Conservation (phyloP, 441 rosid genomes). For the Aquilaria agallochum region DNA sequence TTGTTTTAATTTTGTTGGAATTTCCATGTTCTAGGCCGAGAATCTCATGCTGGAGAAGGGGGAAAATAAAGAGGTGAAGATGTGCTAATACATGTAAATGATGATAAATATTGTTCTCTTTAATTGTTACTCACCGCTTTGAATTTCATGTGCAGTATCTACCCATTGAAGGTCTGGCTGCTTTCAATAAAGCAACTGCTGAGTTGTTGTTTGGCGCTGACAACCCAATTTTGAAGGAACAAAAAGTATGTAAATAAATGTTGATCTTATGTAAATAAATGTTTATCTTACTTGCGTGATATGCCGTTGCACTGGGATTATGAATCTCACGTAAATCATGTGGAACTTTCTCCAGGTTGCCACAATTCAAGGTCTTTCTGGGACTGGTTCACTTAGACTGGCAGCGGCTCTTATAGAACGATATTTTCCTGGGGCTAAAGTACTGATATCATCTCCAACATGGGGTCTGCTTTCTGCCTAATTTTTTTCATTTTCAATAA, state of each 20-base stretch:
- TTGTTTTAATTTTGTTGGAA: conserved; percentile 5
- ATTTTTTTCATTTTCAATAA: conserved; percentile 9
- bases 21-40: conserved; percentile 60
- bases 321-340: too few species aligned
- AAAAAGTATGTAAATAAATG: conserved; percentile 44
- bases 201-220: conserved; percentile 86
- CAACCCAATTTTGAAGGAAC: conserved; percentile 64
- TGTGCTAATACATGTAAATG: conserved; percentile 9
- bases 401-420: conserved; percentile 93
- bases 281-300: too few species aligned
- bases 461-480: conserved; percentile 54
- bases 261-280: conserved; percentile 25
- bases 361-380: conserved; percentile 96
- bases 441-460: conserved; percentile 86
- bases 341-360: conserved; percentile 58
- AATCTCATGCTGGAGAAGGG: conserved; percentile 84
- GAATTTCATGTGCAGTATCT: conserved; percentile 61
- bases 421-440: conserved; percentile 89
- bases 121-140: conserved; percentile 8
- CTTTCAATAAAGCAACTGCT: conserved; percentile 89
- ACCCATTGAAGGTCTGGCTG: conserved; percentile 93
- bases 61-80: conserved; percentile 87
- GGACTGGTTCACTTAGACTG: conserved; percentile 90
- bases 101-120: not conserved
- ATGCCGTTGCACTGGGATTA: too few species aligned